These are phyloP conservation scores for Novakomyces olei DNA, from an alignment of 805 yeast species.

Conservation along the genomic window DNA sequence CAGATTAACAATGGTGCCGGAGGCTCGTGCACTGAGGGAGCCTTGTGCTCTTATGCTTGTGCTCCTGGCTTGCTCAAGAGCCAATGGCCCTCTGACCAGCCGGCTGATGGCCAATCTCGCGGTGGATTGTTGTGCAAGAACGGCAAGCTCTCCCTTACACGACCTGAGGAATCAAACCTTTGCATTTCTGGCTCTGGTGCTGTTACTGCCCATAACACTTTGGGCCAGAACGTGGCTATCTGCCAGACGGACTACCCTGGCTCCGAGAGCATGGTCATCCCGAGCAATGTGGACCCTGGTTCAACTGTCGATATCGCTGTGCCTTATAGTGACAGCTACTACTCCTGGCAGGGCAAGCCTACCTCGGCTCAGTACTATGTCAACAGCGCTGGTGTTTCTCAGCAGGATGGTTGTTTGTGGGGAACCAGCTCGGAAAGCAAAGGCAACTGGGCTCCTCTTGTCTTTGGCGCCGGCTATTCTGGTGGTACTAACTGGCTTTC, in stretches of 20 bases:
- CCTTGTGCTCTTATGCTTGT: slow-evolving; percentile 93
- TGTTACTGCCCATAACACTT: slow-evolving; percentile 45
- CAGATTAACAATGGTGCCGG: slow-evolving; percentile 35
- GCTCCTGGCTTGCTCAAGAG: slow-evolving; percentile 98
- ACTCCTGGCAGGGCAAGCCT: slow-evolving; percentile 49
- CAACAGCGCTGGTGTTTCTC: slow-evolving; percentile 82
- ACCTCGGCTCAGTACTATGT: slow-evolving; percentile 96
- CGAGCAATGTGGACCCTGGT: slow-evolving; percentile 64
- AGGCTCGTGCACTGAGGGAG: slow-evolving; percentile 58
- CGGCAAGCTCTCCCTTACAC: slow-evolving; percentile 70
- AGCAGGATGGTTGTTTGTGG: slow-evolving; percentile 88
- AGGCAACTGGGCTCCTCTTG: slow-evolving; percentile 98
- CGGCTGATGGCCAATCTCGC: slow-evolving; percentile 67
- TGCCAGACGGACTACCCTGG: slow-evolving; percentile 99
- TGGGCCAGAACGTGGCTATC: slow-evolving; percentile 50
- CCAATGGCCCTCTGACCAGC: slow-evolving; percentile 86
- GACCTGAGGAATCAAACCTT: slow-evolving; percentile 39
- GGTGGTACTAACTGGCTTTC: slow-evolving; percentile 46
- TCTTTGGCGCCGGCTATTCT: slow-evolving; percentile 77
- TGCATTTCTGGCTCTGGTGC: slow-evolving; percentile 71
- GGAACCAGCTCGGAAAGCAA: slow-evolving; percentile 54
- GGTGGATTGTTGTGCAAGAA: slow-evolving; percentile 73
- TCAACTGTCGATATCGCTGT: slow-evolving; percentile 43
- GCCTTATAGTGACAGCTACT: slow-evolving; percentile 58
- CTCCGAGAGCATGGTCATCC: slow-evolving; percentile 93